These are phyloP conservation scores for Xerocomellus intermedius DNA, from an alignment of 768 basidiomycete species.

Conservation along the genomic window DNA sequence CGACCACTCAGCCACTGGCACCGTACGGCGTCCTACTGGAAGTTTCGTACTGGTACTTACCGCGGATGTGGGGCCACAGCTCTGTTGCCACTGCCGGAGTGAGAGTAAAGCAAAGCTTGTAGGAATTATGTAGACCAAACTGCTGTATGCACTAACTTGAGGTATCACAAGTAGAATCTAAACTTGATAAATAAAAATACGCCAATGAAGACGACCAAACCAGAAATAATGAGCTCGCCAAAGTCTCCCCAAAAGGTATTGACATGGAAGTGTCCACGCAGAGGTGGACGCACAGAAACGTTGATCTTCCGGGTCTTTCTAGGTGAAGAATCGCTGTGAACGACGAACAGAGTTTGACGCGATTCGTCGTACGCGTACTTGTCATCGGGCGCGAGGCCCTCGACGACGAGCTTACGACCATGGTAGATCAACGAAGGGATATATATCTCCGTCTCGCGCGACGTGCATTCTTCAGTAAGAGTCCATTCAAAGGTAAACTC, in stretches of 20 bases:
- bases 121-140: background rate
- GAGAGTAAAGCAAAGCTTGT: background rate
- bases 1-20: too few relatives aligned
- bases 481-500: conserved; percentile 65
- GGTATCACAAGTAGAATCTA: conserved; percentile 24
- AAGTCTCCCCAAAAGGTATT: conserved; percentile 71
- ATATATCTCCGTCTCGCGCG: conserved; percentile 83
- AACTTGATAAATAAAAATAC: conserved; percentile 31
- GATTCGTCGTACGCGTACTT: conserved; percentile 57
- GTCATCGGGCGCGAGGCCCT: conserved; percentile 52
- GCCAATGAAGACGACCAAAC: conserved; percentile 32
- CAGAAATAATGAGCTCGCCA: conserved; percentile 32
- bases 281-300: conserved; percentile 57
- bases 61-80: background rate
- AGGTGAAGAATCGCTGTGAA: conserved; percentile 42
- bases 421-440: conserved; percentile 62
- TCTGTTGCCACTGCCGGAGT: background rate
- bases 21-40: too few relatives aligned
- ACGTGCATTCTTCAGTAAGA: conserved; percentile 19
- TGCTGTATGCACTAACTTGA: background rate
- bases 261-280: conserved; percentile 48
- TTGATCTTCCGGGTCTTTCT: conserved; percentile 48
- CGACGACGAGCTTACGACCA: conserved; percentile 55
- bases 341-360: conserved; percentile 74
- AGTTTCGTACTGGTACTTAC: too few relatives aligned